A percentile compares a stretch with the other conserved stretches of the same genome.
Evolutionary conservation across 345 rosid genomes (phyloP).

Genomic region (Syzygium aqueum): DNA sequence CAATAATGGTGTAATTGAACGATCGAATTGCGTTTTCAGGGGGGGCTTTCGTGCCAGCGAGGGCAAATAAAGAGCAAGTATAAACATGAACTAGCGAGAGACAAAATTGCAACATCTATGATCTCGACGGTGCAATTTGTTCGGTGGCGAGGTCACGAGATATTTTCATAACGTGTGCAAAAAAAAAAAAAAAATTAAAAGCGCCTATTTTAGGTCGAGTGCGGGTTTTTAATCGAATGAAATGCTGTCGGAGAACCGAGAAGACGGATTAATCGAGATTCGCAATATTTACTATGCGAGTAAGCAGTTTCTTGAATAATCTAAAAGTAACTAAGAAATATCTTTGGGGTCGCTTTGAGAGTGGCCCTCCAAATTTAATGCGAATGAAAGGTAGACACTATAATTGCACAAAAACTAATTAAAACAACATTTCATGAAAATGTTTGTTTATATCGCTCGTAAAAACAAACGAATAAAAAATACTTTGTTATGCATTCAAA

Average conservation of each 20-base stretch:
- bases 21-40: not conserved
- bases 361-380: not conserved
- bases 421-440: no score
- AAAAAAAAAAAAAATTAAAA: not conserved
- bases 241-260: not conserved
- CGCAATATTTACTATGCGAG: rapidly evolving
- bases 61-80: not conserved
- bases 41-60: not conserved
- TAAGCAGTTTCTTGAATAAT: not conserved
- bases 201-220: not conserved
- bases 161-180: not conserved
- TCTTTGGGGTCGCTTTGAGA: not conserved
- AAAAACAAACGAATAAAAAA: no score
- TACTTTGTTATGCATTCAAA: no score
- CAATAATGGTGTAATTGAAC: not conserved
- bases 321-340: not conserved
- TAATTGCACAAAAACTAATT: not conserved
- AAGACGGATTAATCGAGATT: not conserved
- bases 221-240: not conserved
- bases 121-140: not conserved
- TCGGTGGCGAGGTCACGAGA: not conserved
- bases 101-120: not conserved
- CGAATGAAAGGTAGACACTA: not conserved
- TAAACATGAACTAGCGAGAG: not conserved
- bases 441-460: no score